phyloP scores from a whole-genome alignment of 1,284 basidiomycete genomes.

The Rhodotorula sp. region DNA sequence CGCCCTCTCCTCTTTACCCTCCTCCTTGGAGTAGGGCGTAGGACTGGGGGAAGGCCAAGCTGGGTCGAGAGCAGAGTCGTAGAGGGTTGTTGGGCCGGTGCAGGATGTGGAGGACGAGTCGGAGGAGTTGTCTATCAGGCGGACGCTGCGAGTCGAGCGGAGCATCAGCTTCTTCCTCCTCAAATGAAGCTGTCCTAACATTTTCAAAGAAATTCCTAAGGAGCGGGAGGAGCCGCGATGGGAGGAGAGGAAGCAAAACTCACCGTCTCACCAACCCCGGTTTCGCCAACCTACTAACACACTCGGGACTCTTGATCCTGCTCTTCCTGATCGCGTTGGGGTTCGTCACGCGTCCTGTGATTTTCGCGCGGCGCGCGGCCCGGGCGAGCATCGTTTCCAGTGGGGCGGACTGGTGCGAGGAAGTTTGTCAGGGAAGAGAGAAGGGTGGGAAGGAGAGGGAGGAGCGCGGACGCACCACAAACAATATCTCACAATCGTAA shows the following conservation, averaged over 20 bases:
- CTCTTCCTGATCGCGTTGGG: slow-evolving; percentile 38
- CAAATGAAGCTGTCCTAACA: background rate
- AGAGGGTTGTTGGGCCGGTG: slow-evolving; percentile 27
- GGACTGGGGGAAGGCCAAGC: slow-evolving; percentile 24
- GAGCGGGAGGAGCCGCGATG: background rate
- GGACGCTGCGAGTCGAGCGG: slow-evolving; percentile 24
- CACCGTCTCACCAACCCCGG: slow-evolving; percentile 32
- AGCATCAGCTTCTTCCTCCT: background rate
- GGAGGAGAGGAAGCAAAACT: background rate
- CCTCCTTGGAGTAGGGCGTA: background rate
- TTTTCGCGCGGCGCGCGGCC: slow-evolving; percentile 38
- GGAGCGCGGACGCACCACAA: slow-evolving; percentile 33
- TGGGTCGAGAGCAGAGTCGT: slow-evolving; percentile 41
- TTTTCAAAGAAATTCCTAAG: background rate
- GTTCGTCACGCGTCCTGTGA: slow-evolving; percentile 39
- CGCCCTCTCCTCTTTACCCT: background rate
- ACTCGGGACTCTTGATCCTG: slow-evolving; percentile 37
- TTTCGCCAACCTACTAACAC: slow-evolving; percentile 36
- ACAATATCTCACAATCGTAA: slow-evolving; percentile 43
- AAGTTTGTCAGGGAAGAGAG: background rate
- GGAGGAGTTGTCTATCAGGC: slow-evolving; percentile 42
- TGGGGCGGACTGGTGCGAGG: slow-evolving; percentile 35
- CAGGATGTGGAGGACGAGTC: slow-evolving; percentile 21
- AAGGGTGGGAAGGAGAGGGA: background rate
- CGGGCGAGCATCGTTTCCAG: slow-evolving; percentile 40